A percentile compares a stretch with the other conserved stretches of the same genome.
These are phyloP conservation scores for Ceratocystis destructans DNA, from an alignment of 2,329 filamentous ascomycete genomes.

Conservation along the genomic window DNA sequence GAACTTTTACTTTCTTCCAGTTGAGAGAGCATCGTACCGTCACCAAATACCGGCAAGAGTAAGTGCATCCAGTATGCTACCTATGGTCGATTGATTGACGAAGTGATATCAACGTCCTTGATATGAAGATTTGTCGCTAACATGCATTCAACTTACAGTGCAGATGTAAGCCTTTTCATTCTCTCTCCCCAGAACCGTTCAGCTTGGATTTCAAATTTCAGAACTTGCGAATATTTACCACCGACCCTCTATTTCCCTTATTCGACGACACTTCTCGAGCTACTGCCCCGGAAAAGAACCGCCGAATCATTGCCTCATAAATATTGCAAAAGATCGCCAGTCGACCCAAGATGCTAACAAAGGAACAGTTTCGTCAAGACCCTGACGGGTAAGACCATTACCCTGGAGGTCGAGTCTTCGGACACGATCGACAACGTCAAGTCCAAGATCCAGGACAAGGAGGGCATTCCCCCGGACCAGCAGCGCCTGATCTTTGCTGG, in stretches of 20 bases:
- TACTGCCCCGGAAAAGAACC: slow-evolving; percentile 18
- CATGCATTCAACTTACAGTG: slow-evolving; percentile 42
- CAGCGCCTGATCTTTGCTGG: slow-evolving; percentile 98
- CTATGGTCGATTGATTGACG: slow-evolving; percentile 9
- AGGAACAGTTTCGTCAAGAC: slow-evolving; percentile 91
- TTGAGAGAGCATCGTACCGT: slow-evolving; percentile 26
- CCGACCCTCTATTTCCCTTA: slow-evolving; percentile 13
- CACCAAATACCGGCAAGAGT: slow-evolving; percentile 45
- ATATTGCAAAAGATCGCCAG: slow-evolving; percentile 11
- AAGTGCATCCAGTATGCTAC: slow-evolving; percentile 28
- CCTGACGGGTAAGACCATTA: slow-evolving; percentile 99
- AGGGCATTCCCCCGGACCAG: slow-evolving; percentile 95
- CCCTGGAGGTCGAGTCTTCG: slow-evolving; percentile 96
- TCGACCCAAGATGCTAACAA: slow-evolving; percentile 21
- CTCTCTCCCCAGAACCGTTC: not conserved
- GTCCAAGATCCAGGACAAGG: slow-evolving; percentile 99
- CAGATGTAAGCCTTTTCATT: slow-evolving; percentile 59
- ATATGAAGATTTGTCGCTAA: slow-evolving; percentile 32
- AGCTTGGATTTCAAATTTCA: not conserved
- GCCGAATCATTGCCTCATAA: slow-evolving; percentile 6
- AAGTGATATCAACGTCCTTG: not conserved
- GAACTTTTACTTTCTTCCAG: slow-evolving; percentile 20
- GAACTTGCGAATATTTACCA: not conserved
- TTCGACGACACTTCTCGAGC: slow-evolving; percentile 15
- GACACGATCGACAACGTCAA: slow-evolving; percentile 99